Evolutionary conservation across 2,329 filamentous ascomycete genomes (phyloP), one percentile per base, ranked within the genome.

Genomic region (Fusarium beomiforme): DNA sequence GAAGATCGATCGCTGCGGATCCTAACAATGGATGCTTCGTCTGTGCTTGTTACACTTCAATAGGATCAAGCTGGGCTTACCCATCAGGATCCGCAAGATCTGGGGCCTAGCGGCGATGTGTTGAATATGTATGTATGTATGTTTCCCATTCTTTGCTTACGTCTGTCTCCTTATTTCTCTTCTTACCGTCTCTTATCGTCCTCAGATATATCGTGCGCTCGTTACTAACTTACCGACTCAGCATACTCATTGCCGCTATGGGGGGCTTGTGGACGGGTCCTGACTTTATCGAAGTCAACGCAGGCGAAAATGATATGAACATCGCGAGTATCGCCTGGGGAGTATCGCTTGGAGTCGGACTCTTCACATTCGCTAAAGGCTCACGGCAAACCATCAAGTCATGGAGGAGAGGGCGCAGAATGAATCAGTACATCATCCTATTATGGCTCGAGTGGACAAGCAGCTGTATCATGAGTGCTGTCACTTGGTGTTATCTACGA

Each of bases 291-390:
- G 47, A 53, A 17, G 54, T 70, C 49, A 41, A 60, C 3, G 71
- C 75, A 0, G 73, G 64, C 13, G 31, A 51, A 16, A 67, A 68
- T 67, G 76, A 77, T 29, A 74, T 76, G 77, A 76, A 75, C 8
- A 71, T 76, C 49, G 76, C 76, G 19, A 75, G 72, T n/a, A 77
- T 77, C 19, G 69, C 75, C 17, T 77, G 73, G 73, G 76, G 76
- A 5, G 53, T 77, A 11, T 76, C 76, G 16, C 69, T 77, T 3
- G 75, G 74, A 8, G 62, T 77, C 2, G 76, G 71, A 8, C 53
- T 77, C n/a, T 77, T 77, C 39, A 75, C 73, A 1, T 70, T 67
- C 16, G 50, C 62, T 33, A 77, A 77, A 60, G 74, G 64, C 5
- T 24, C 64, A 23, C 61, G 65, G 11, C 76, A 77, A 17, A 74